These are phyloP conservation scores for Sarcomyxa edulis DNA, from an alignment of 768 basidiomycete species.

Conservation along the genomic window DNA sequence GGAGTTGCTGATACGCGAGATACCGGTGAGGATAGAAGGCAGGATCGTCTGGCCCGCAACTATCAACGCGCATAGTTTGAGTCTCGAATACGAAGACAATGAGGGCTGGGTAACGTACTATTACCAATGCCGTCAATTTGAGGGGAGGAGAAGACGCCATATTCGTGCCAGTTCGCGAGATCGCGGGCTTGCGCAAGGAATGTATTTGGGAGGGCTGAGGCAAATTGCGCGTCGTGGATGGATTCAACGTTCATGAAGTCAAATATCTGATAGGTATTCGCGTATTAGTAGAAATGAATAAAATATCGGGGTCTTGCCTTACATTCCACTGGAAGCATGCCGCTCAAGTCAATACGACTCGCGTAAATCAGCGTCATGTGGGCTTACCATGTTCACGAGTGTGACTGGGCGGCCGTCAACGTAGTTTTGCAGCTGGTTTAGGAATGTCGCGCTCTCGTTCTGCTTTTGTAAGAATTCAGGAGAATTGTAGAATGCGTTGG, in stretches of 20 bases:
- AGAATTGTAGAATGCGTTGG: slow-evolving; percentile 51
- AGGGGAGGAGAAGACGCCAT: slow-evolving; percentile 55
- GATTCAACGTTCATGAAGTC: slow-evolving; percentile 72
- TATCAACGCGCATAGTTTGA: slow-evolving; percentile 16
- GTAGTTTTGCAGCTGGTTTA: slow-evolving; percentile 42
- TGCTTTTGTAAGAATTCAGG: slow-evolving; percentile 40
- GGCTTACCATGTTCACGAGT: slow-evolving; percentile 54
- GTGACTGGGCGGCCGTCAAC: slow-evolving; percentile 48
- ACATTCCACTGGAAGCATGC: slow-evolving; percentile 30
- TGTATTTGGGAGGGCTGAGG: slow-evolving; percentile 35
- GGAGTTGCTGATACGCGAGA: slow-evolving; percentile 44
- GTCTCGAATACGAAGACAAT: background rate
- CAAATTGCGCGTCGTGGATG: slow-evolving; percentile 60
- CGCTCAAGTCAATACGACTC: background rate
- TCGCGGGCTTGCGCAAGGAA: slow-evolving; percentile 50
- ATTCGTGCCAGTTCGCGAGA: slow-evolving; percentile 72
- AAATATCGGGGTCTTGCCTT: slow-evolving; percentile 11
- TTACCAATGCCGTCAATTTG: slow-evolving; percentile 59
- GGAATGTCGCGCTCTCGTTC: slow-evolving; percentile 39
- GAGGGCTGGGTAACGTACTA: slow-evolving; percentile 29
- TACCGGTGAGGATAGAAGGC: slow-evolving; percentile 50
- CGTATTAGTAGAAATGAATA: background rate
- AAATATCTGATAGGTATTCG: slow-evolving; percentile 41
- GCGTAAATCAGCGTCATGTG: too few relatives aligned
- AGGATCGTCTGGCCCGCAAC: slow-evolving; percentile 65